A percentile compares a stretch with the other conserved stretches of the same genome.
phyloP scores from a whole-genome alignment of 2,329 filamentous ascomycete genomes.

The Ophiostoma sp. region DNA sequence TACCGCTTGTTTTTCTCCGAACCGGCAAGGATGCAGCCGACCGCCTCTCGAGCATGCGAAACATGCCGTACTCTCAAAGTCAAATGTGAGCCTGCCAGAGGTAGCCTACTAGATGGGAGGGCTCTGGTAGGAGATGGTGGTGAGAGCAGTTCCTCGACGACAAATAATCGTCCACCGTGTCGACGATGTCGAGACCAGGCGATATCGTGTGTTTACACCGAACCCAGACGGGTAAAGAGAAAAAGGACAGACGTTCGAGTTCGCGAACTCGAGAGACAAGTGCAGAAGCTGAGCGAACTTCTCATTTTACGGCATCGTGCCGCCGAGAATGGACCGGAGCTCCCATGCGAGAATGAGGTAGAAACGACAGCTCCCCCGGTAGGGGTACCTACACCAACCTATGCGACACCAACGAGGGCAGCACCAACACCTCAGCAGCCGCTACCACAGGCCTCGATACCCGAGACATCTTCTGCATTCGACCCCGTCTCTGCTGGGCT shows the following conservation, averaged over 20 bases:
- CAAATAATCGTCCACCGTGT: neutral
- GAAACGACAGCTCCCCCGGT: neutral
- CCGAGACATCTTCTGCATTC: neutral
- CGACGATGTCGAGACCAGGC: neutral
- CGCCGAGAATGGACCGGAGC: neutral
- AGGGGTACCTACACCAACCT: neutral
- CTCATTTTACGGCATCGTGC: neutral
- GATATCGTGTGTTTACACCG: neutral
- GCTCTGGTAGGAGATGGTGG: neutral
- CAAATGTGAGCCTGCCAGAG: neutral
- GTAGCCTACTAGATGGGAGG: neutral
- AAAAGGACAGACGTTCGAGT: neutral
- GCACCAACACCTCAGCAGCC: neutral
- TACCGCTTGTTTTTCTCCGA: neutral
- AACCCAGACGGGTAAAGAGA: neutral
- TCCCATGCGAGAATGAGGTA: neutral
- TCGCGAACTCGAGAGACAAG: neutral
- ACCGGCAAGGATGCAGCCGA: neutral
- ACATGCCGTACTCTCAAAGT: slow-evolving; percentile 10
- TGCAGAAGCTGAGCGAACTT: neutral
- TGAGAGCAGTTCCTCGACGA: neutral
- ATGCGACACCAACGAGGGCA: neutral
- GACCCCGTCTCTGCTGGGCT: slow-evolving; percentile 23
- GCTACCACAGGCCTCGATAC: neutral
- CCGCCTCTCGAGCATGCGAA: neutral